Conservation (phyloP, 2,329 filamentous ascomycete species). For the Chaetomiaceae sp. region DNA sequence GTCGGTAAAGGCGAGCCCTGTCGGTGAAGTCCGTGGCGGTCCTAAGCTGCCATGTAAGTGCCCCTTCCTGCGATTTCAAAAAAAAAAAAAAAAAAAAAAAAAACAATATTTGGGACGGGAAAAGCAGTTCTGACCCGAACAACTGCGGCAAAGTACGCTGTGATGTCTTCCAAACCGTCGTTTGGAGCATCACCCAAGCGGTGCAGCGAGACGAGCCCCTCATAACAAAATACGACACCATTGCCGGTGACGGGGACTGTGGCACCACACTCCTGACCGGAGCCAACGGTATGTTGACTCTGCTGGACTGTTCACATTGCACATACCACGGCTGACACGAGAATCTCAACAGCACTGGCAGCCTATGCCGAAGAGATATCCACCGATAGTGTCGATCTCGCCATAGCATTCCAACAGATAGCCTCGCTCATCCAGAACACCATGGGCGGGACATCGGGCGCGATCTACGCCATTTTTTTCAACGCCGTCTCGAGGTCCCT, state of each 20-base stretch:
- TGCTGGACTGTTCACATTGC: no score
- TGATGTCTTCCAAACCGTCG: not conserved
- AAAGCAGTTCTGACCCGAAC: no score
- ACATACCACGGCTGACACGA: no score
- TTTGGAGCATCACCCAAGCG: not conserved
- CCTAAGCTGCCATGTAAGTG: not conserved
- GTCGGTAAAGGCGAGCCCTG: not conserved
- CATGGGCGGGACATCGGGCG: not conserved
- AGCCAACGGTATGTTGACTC: not conserved
- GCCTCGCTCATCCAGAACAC: not conserved
- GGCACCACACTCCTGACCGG: not conserved
- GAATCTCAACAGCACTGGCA: not conserved
- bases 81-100: no score
- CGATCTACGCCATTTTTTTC: slow-evolving; percentile 1
- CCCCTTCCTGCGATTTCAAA: not conserved
- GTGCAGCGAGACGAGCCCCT: not conserved
- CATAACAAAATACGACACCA: not conserved
- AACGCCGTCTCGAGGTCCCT: not conserved
- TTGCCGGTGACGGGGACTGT: not conserved
- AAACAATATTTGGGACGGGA: no score
- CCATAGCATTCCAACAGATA: not conserved
- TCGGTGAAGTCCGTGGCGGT: not conserved
- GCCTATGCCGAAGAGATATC: not conserved
- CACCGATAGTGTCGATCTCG: not conserved
- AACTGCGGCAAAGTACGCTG: not conserved